A percentile compares a stretch with the other conserved stretches of the same genome.
Evolutionary conservation across 2,329 filamentous ascomycete genomes (phyloP).

Genomic region (Penicillium brevicompactum): DNA sequence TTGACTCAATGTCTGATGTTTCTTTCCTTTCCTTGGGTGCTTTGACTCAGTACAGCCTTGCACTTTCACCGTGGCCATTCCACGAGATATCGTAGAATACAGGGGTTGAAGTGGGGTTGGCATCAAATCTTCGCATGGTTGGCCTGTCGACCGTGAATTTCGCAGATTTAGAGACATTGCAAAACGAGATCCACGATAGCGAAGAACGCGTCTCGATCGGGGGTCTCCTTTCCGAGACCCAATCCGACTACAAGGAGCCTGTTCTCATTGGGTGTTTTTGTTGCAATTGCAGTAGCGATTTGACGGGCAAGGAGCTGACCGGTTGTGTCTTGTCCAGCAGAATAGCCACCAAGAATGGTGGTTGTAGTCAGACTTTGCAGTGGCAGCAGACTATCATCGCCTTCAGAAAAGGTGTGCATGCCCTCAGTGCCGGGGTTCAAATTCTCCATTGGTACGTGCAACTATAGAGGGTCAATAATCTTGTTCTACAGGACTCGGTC

Average conservation of each 20-base stretch:
- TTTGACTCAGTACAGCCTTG: too few species aligned
- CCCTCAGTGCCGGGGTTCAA: slow-evolving; percentile 38
- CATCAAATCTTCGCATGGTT: not conserved
- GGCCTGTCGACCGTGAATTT: not conserved
- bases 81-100: not conserved
- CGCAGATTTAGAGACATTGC: slow-evolving; percentile 39
- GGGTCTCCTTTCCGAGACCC: slow-evolving; percentile 53
- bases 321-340: slow-evolving; percentile 74
- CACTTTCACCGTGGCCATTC: too few species aligned
- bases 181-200: slow-evolving; percentile 46
- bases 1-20: too few species aligned
- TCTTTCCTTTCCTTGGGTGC: too few species aligned
- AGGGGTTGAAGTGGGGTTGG: not conserved
- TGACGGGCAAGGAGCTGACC: slow-evolving; percentile 90
- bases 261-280: slow-evolving; percentile 66
- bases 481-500: not conserved
- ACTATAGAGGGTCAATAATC: slow-evolving; percentile 18
- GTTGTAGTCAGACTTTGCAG: slow-evolving; percentile 81
- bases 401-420: slow-evolving; percentile 42
- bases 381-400: slow-evolving; percentile 66
- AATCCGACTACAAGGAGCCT: slow-evolving; percentile 62
- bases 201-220: slow-evolving; percentile 46
- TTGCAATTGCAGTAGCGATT: slow-evolving; percentile 76
- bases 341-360: slow-evolving; percentile 82
- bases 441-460: slow-evolving; percentile 38